Base-by-base conservation (phyloP, 78 protist species). In the Protostelium mycophagum region DNA sequence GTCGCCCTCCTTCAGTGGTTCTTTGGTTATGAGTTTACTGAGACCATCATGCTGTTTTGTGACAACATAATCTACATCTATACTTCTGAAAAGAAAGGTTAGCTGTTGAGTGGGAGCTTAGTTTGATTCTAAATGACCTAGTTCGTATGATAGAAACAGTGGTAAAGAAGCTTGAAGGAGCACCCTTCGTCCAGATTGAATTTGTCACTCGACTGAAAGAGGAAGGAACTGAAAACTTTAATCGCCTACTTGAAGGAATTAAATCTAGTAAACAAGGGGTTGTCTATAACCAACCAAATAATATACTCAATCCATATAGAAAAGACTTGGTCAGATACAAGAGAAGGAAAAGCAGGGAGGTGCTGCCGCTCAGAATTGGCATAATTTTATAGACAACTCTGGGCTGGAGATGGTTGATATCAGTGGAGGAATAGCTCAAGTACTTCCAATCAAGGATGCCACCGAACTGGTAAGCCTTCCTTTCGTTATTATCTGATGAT, bases 1-100 rank as follows among this genome's bases (percentile, higher is more conserved):
- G 5, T 34, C 36, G 90, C 89, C 73, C 34, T 94, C 23, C 94
- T 91, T 38, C 38, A 91, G 31, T 94, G 96, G 96, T 51, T 94
- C 38, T 86, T 89, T 51, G 96, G 96, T 51, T 94, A 91, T 39
- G 96, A 91, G 86, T 31, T 94, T 28, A 88, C 86, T 38, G 96
- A 94, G n/a, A 94, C 94, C 31, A 34, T 94, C 35, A 87, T 94
- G 88, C 63, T 94, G n/a, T 90, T 94, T 63, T 84, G 87, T 83
- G 91, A 94, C 39, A 86, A 91, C 37, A 87, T 37, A 35, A 83
- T 91, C 38, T 39, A 84, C 73, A 36, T 94, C 31, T n/a, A 91
- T 63, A 84, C 96, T 83, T 85, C 86, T 85, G 73, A 38, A 35
- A 91, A 91, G 83, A 94, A 94, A 35, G 90, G 96, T 91, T 83